Evolutionary conservation across 106 monocot species (phyloP), one percentile per base, ranked within the genome.

Genomic region (Ottelia alismoides): DNA sequence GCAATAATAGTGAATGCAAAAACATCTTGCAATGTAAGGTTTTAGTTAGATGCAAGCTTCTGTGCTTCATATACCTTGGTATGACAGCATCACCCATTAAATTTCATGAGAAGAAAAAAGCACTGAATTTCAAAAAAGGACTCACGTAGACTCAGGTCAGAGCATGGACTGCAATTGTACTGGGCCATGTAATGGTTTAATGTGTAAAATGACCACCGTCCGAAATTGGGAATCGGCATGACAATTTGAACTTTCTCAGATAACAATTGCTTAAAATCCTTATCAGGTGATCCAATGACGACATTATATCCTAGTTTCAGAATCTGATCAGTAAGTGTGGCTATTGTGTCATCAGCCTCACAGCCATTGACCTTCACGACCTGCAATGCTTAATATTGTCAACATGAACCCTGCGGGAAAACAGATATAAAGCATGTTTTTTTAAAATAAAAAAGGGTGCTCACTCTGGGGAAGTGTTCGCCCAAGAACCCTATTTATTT

Each of bases 181-280:
- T 98, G 98, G 45, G 71, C 76, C 45, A 82, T 52, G 59, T 98
- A 98, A 65, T 90, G 98, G 56, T 66, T 79, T 51, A 98, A 52
- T 1, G 81, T 89, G 62, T 85, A 98, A 47, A 90, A 90, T 11
- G 85, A 98, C 98, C 98, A 98, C 0, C 98, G 78, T 11, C 72
- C 68, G 49, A 98, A 66, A 23, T 90, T 90, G 48, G 76, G 82
- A 53, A 98, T 67, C 9, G 98, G 98, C 82, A 98, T 98, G 30
- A 90, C 85, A 55, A 98, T 82, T 53, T 90, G 98, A 32, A 90
- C 85, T 62, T 90, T 63, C 29, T 82, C 72, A 49, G 79, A 98
- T 63, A 90, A 80, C 43, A 98, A 56, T 68, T 98, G 98, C 76
- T 98, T 98, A 66, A 98, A 98, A 73, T 98, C 98, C 69, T 98